These are phyloP conservation scores for Hirschioporus abietinus DNA, from an alignment of 768 basidiomycete species.

Conservation along the genomic window DNA sequence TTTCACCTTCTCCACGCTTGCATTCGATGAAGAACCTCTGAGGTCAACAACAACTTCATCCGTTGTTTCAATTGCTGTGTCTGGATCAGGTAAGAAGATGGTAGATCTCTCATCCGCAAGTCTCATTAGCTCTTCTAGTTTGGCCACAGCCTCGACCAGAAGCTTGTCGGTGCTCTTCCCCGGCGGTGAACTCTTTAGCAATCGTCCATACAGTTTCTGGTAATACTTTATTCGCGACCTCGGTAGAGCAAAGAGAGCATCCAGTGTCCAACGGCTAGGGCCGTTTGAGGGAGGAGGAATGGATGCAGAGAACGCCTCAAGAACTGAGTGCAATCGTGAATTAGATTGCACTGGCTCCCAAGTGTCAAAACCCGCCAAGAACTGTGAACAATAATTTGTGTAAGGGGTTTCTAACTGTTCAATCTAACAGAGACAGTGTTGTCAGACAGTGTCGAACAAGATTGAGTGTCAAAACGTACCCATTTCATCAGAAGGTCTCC, in stretches of 20 bases:
- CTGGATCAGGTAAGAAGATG: slow-evolving; percentile 15
- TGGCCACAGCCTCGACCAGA: slow-evolving; percentile 73
- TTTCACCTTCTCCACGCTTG: slow-evolving; percentile 9
- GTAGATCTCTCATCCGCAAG: slow-evolving; percentile 55
- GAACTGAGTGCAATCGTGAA: slow-evolving; percentile 57
- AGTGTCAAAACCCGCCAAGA: slow-evolving; percentile 69
- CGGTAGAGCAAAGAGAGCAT: slow-evolving; percentile 83
- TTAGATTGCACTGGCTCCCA: slow-evolving; percentile 83
- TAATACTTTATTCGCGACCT: slow-evolving; percentile 85
- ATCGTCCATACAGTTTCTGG: slow-evolving; percentile 78
- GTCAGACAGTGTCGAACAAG: slow-evolving; percentile 10
- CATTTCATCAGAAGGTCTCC: slow-evolving; percentile 97
- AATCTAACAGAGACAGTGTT: slow-evolving; percentile 48
- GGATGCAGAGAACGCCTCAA: slow-evolving; percentile 61
- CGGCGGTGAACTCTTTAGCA: slow-evolving; percentile 81
- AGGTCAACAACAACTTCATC: slow-evolving; percentile 59
- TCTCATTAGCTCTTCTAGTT: slow-evolving; percentile 67
- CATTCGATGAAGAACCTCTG: slow-evolving; percentile 28
- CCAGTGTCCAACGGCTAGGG: slow-evolving; percentile 68
- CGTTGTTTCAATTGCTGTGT: slow-evolving; percentile 30
- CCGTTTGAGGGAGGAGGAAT: slow-evolving; percentile 52
- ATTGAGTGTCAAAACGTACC: slow-evolving; percentile 47
- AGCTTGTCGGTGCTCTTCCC: slow-evolving; percentile 84
- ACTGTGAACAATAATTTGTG: slow-evolving; percentile 70
- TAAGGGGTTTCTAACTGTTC: slow-evolving; percentile 89